Percentiles rank a stretch among this genome's conserved stretches.
These are phyloP conservation scores for Boletus subparvulus DNA, from an alignment of 768 basidiomycete species.

Conservation along the genomic window DNA sequence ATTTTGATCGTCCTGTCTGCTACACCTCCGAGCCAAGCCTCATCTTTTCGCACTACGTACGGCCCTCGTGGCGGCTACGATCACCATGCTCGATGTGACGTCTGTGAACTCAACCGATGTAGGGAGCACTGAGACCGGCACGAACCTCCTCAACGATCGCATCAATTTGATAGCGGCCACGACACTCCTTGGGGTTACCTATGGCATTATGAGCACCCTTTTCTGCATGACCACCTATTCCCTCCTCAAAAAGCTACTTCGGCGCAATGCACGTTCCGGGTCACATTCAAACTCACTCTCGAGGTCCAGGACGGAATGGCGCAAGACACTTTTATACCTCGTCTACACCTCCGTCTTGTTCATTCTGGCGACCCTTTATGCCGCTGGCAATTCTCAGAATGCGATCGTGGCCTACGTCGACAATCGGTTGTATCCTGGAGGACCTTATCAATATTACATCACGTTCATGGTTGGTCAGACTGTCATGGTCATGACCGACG, in stretches of 20 bases:
- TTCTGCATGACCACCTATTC: conserved; percentile 18
- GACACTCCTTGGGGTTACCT: conserved; percentile 21
- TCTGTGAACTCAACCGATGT: conserved; percentile 8
- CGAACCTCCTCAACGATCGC: conserved; percentile 21
- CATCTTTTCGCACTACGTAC: conserved; percentile 1
- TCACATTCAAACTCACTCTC: conserved; percentile 6
- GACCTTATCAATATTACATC: conserved; percentile 25
- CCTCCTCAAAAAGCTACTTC: conserved; percentile 22
- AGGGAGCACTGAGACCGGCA: conserved; percentile 1
- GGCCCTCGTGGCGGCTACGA: conserved; percentile 5
- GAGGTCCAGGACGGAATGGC: conserved; percentile 3
- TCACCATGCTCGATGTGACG: conserved; percentile 7
- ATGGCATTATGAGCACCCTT: conserved; percentile 22
- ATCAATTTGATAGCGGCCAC: conserved; percentile 26
- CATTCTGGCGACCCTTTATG: conserved; percentile 27
- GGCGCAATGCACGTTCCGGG: conserved; percentile 1
- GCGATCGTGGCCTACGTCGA: conserved; percentile 31
- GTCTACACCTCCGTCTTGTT: conserved; percentile 29
- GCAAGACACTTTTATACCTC: conserved; percentile 28
- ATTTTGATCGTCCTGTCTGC: conserved; percentile 14
- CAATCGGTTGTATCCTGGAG: conserved; percentile 28
- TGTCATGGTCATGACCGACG: conserved; percentile 24
- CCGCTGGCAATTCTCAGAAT: conserved; percentile 28
- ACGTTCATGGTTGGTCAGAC: conserved; percentile 26
- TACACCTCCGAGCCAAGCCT: conserved; percentile 7